Percentiles rank a stretch among this genome's conserved stretches.
Evolutionary conservation across 2,329 filamentous ascomycete genomes (phyloP).

Genomic region (Xylariaceae sp.): DNA sequence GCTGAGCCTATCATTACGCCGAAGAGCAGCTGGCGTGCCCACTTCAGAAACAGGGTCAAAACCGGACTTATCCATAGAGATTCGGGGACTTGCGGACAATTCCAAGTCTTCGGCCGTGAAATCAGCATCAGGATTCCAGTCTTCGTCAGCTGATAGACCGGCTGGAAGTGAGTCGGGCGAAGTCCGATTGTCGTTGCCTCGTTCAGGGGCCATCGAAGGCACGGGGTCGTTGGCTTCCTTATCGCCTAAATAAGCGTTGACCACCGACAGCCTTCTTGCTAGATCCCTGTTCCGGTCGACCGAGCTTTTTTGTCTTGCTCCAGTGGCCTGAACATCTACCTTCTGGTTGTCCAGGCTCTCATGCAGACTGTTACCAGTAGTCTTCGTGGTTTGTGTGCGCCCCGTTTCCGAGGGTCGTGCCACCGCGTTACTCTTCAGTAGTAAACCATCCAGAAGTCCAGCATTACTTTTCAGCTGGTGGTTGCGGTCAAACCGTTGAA

Average conservation of each 20-base stretch:
- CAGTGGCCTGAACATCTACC: conserved; percentile 19
- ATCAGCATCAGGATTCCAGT: conserved; percentile 53
- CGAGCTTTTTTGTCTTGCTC: conserved; percentile 15
- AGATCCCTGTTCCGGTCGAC: not conserved
- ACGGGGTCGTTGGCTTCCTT: conserved; percentile 19
- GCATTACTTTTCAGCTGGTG: conserved; percentile 25
- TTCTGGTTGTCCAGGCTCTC: conserved; percentile 23
- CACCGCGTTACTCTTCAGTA: conserved; percentile 33
- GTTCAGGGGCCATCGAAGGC: conserved; percentile 27
- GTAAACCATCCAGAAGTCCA: conserved; percentile 31
- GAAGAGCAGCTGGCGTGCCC: conserved; percentile 22
- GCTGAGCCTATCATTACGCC: conserved; percentile 34
- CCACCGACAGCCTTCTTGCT: not conserved
- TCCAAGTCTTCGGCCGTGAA: conserved; percentile 54
- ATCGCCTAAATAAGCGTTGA: not conserved
- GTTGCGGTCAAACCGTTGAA: conserved; percentile 30
- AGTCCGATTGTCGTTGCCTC: conserved; percentile 21
- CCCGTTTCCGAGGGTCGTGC: conserved; percentile 36
- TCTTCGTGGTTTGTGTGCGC: conserved; percentile 32
- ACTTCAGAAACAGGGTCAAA: conserved; percentile 8
- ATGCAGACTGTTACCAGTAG: conserved; percentile 34
- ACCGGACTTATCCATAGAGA: conserved; percentile 35
- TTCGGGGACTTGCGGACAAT: conserved; percentile 51
- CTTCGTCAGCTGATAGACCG: conserved; percentile 43
- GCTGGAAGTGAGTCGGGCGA: conserved; percentile 20